Conservation (phyloP, 331 rosid genomes). For the Pyrus hybrid region DNA sequence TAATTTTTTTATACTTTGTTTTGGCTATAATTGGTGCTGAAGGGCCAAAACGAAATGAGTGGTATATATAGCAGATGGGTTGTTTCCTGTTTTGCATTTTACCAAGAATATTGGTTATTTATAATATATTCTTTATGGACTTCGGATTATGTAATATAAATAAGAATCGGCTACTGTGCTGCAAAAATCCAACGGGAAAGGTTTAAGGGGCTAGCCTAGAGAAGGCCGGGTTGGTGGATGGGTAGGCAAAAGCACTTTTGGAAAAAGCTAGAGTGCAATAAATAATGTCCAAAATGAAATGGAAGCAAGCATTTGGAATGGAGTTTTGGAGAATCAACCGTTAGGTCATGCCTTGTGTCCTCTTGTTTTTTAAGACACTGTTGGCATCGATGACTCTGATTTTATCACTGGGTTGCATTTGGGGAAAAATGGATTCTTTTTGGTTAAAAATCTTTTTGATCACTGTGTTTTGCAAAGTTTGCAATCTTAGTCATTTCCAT, state of each 20-base stretch:
- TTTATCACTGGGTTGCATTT: constrained; percentile 22
- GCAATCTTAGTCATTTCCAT: too few species aligned
- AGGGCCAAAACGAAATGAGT: constrained; percentile 29
- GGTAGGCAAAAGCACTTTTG: constrained; percentile 58
- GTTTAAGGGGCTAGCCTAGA: constrained; percentile 40
- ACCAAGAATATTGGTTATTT: not conserved
- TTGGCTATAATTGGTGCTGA: too few species aligned
- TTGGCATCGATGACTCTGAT: constrained; percentile 20
- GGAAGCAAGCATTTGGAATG: constrained; percentile 69
- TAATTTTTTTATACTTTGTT: constrained; percentile 9
- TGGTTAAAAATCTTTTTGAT: too few species aligned
- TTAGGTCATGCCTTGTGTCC: constrained; percentile 70
- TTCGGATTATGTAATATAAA: constrained; percentile 30
- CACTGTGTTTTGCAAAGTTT: too few species aligned
- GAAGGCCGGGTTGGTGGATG: constrained; percentile 47
- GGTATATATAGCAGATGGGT: constrained; percentile 30
- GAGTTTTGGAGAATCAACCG: constrained; percentile 51
- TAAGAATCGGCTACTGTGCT: constrained; percentile 48
- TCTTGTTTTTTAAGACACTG: constrained; percentile 34
- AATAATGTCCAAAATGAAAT: constrained; percentile 43
- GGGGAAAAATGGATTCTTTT: not conserved
- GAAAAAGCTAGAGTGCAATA: constrained; percentile 33
- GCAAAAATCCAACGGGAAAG: constrained; percentile 45
- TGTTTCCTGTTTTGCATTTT: constrained; percentile 20
- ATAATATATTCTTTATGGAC: not conserved